These are phyloP conservation scores for Kwoniella newhampshirensis DNA, from an alignment of 768 basidiomycete genomes.

Conservation along the genomic window DNA sequence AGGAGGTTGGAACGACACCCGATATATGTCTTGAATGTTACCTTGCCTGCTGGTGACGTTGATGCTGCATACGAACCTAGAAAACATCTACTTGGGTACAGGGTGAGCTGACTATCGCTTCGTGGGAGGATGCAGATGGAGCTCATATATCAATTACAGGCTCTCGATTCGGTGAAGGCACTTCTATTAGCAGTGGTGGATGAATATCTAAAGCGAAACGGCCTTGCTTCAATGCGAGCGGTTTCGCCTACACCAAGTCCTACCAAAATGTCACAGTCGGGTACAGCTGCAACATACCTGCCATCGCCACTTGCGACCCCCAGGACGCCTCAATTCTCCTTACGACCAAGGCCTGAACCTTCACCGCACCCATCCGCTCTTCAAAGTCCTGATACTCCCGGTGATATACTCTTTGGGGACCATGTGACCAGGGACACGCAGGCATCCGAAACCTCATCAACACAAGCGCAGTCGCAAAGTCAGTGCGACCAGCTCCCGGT, in stretches of 20 bases:
- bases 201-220: slow-evolving; percentile 65
- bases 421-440: too few relatives aligned
- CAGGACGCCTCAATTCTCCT: too few relatives aligned
- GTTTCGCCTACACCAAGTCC: slow-evolving; percentile 1
- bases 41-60: slow-evolving; percentile 64
- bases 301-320: too few relatives aligned
- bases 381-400: too few relatives aligned
- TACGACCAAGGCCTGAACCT: too few relatives aligned
- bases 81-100: slow-evolving; percentile 67
- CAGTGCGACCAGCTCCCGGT: too few relatives aligned
- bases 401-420: too few relatives aligned
- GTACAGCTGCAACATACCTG: too few relatives aligned
- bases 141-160: not conserved
- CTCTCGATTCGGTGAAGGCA: slow-evolving; percentile 59
- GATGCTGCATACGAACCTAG: slow-evolving; percentile 80
- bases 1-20: slow-evolving; percentile 75
- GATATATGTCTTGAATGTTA: slow-evolving; percentile 77
- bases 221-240: slow-evolving; percentile 55
- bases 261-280: not conserved
- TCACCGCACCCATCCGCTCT: too few relatives aligned
- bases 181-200: slow-evolving; percentile 65
- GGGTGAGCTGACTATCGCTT: slow-evolving; percentile 57
- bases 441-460: too few relatives aligned
- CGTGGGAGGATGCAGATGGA: too few relatives aligned
- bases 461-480: too few relatives aligned